Base-by-base conservation (phyloP, 306 rosid species). In the Vicia villosa region DNA sequence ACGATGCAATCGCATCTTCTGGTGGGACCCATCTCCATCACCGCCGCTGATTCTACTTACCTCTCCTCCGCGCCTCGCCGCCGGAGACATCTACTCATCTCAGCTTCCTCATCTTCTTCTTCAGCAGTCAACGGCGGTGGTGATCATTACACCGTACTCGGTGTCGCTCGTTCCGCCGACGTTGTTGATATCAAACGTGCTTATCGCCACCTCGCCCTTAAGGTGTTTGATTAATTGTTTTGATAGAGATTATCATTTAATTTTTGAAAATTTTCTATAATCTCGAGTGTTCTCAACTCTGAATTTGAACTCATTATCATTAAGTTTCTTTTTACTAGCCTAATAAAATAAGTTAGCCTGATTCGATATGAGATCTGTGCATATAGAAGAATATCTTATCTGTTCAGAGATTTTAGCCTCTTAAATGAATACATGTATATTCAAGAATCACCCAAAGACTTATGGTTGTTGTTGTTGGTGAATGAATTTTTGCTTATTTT, bases 161-260 rank as follows among this genome's bases (percentile, higher is more conserved):
- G 96, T 56, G 77, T 93, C 68, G 8, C 84, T 3, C 86, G 54
- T 57, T 57, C 76, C 43, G 97, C 98, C 63, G 19, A 91, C 32
- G 54, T 74, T 28, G 56, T 80, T 15, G 94, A 88, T 42, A 84
- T 93, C 87, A 90, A 88, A 86, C 89, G 80, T 63, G 94, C 98
- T 51, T 90, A 83, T 79, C 97, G 97, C 69, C 90, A 88, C 21
- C 98, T 93, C 61, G 98, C 98, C 72, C 97, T 97, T 26, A 83
- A 86, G 96, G 82, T 79, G 60, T 67, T 13, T 2, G 11, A 17
- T 54, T 69, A 6, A 36, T 24, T 14, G 19, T 13, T 57, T 57
- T 28, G 16, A 16, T 57, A 4, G 3, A 21, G 40, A 57, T 57
- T 50, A 50, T 10, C 26, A 1, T 43, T 49, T 49, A 16, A 49